phyloP scores from a whole-genome alignment of 441 rosid genomes.

The Adansonia gregorii region DNA sequence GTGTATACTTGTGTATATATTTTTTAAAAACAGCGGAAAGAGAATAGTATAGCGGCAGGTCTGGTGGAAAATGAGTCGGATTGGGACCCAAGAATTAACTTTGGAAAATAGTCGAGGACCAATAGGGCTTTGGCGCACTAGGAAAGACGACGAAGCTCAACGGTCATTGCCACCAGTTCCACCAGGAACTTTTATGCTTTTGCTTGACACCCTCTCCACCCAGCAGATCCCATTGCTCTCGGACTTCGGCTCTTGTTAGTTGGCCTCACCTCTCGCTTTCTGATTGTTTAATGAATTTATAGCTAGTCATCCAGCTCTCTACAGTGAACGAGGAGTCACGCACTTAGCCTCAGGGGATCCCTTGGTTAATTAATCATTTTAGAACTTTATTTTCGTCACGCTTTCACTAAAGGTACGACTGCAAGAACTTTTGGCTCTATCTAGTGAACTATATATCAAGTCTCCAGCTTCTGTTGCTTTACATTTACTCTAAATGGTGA shows the following conservation, averaged over 20 bases:
- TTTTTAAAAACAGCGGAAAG: background rate
- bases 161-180: slow-evolving; percentile 2
- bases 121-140: background rate
- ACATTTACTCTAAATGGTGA: background rate
- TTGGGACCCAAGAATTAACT: background rate
- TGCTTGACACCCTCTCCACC: slow-evolving; percentile 7
- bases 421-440: background rate
- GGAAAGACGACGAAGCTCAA: background rate
- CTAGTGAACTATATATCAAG: too few relatives aligned
- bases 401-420: background rate
- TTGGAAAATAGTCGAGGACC: background rate
- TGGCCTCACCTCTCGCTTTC: background rate
- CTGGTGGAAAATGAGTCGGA: background rate
- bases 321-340: slow-evolving; percentile 8
- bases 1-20: too few relatives aligned
- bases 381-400: background rate
- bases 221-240: slow-evolving; percentile 18
- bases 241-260: background rate
- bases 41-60: background rate
- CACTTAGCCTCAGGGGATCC: background rate
- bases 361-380: background rate
- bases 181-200: background rate
- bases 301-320: slow-evolving; percentile 11
- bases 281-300: background rate
- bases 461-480: background rate